Base-by-base conservation (phyloP, 768 basidiomycete genomes). In the Agrocybe pediades region DNA sequence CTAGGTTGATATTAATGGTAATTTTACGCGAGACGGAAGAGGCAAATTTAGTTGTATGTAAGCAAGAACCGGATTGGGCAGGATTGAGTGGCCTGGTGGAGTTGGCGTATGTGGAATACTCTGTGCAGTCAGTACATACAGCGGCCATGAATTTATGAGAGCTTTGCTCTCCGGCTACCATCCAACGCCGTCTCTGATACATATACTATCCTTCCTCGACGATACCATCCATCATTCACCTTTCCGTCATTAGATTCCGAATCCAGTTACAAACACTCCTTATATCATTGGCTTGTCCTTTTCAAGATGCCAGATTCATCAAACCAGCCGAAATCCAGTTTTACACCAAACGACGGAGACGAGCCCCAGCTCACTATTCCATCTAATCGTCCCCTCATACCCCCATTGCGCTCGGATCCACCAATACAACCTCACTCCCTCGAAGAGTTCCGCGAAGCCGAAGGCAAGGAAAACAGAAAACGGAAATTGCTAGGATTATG, bases 381-480 rank as follows among this genome's bases (percentile, higher is more conserved):
- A 45, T 74, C 76, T 61, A 74, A 81, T 57, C 81, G 76, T 36
- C 80, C 83, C 46, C 73, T 72, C 67, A 77, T 88, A 69, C 84
- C 87, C 54, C 78, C 67, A 46, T 75, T 86, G 39, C 78, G 80
- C 61, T 83, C 82, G 23, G 86, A 87, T 68, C 67, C 77, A 49
- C 63, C 71, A 66, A 62, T 71, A 58, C 66, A 69, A 67, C 51
- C 85, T 68, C 60, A 77, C 56, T 80, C 77, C 43, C 77, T 95
- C 42, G 68, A 73, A 30, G 87, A 86, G 56, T 92, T 88, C 63
- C 82, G 78, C 45, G 72, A 74, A 50, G 72, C 69, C 30, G 92
- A 95, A 70, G 87, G 88, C 29, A 70, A 73, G 57, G 83, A 81
- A 55, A 72, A 74, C 57, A 75, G 90, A 30, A 85, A 87, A 65